These are phyloP conservation scores for Camillea tinctor DNA, from an alignment of 2,329 filamentous ascomycete species.

Conservation along the genomic window DNA sequence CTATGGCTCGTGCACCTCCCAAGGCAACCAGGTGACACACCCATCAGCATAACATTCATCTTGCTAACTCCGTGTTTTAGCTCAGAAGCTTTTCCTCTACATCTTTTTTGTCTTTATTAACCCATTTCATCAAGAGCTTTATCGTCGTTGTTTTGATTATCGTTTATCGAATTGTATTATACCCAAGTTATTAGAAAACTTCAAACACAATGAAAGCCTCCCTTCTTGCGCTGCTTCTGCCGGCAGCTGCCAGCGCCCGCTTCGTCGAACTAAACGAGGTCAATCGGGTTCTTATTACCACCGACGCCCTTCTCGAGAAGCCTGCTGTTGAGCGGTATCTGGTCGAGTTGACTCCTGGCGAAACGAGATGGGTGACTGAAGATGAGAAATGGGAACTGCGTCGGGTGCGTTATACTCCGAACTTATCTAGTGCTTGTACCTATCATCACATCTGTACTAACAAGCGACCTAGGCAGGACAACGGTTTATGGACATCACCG, in stretches of 20 bases:
- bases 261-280: conserved; percentile 54
- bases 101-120: no score
- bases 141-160: background rate
- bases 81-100: background rate
- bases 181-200: background rate
- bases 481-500: conserved; percentile 94
- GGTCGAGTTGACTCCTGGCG: conserved; percentile 80
- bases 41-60: background rate
- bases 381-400: conserved; percentile 93
- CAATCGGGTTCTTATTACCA: conserved; percentile 49
- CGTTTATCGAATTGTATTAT: background rate
- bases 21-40: background rate
- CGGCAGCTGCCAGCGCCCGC: conserved; percentile 51
- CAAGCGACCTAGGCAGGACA: conserved; percentile 63
- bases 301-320: conserved; percentile 36
- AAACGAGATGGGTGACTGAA: conserved; percentile 85
- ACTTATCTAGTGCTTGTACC: background rate
- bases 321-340: conserved; percentile 58
- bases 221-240: conserved; percentile 54
- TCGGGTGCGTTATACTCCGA: conserved; percentile 50
- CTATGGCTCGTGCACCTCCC: background rate
- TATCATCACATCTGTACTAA: conserved; percentile 15
- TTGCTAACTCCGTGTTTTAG: background rate
- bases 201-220: conserved; percentile 44
- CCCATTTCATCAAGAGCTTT: background rate